Base-by-base conservation (phyloP, 2,329 filamentous ascomycete genomes). In the Cryphonectria parasitica region DNA sequence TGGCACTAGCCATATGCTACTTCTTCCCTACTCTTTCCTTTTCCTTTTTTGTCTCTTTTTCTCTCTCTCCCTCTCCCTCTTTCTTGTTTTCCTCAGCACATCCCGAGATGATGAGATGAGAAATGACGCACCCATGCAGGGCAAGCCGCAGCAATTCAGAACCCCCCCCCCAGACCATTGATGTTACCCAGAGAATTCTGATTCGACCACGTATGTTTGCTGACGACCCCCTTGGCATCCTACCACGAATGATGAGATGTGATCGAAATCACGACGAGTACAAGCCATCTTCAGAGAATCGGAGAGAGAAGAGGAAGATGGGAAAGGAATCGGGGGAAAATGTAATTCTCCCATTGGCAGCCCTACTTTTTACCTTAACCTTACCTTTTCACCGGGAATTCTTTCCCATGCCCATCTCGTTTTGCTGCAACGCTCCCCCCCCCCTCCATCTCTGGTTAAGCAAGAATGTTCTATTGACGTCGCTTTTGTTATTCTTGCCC, bases 271-370 rank as follows among this genome's bases (percentile, higher is more conserved):
- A 39, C 36, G 11, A 11, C 36, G 13, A 39, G 36, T 31, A 7
- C 45, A n/a, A 22, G 54, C 3, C 28, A 17, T n/a, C 45, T 49
- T 52, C 22, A n/a, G 45, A 4, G 13, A 19, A 22, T 7, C 19
- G 25, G 28, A 28, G 4, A 17, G 25, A 25, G 22, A n/a, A n/a
- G 45, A 22, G 17, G 19, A 22, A 49, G 43, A 8, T 0, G 19
- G 7, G 19, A 19, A 10, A 62, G 22, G 19, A 22, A 60, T 39
- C 13, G 17, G 34, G 34, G 34, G 6, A 39, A 36, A 7, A n/a
- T 5, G 36, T 19, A 64, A 31, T 64, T 64, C 39, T 64, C 61
- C 61, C 41, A 64, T 64, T 64, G 61, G 61, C 25, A 64, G 61
- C 61, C 61, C 25, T 64, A 31, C 13, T n/a, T 63, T 56, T 13